Conservation (phyloP, 345 rosid species). For the Rhizophora mangle region DNA sequence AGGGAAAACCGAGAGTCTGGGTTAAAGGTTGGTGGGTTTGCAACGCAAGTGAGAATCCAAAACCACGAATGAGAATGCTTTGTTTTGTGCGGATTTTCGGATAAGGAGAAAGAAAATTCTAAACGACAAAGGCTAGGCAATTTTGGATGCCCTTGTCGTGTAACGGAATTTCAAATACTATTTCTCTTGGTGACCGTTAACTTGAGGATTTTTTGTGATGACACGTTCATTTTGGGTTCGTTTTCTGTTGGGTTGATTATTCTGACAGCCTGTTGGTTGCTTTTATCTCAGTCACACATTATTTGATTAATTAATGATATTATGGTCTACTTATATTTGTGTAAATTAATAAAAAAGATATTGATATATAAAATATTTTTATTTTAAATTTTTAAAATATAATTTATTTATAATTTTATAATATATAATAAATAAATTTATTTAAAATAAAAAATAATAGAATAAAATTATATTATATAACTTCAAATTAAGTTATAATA, state of each 20-base stretch:
- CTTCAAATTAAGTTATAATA: too few species aligned
- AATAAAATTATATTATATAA: too few species aligned
- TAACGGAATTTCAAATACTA: not conserved
- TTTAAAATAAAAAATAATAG: too few species aligned
- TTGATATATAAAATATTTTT: too few species aligned
- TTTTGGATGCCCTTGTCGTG: slow-evolving; percentile 21
- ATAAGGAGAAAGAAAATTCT: slow-evolving; percentile 20
- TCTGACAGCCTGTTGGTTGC: slow-evolving; percentile 8
- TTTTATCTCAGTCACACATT: not conserved
- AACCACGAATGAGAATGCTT: too few species aligned
- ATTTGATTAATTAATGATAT: not conserved
- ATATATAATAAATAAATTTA: too few species aligned
- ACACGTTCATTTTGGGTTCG: not conserved
- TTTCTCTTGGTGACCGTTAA: slow-evolving; percentile 18
- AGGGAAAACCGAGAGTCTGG: slow-evolving; percentile 17
- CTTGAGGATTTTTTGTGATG: slow-evolving; percentile 12
- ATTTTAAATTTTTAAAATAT: too few species aligned
- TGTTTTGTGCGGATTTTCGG: slow-evolving; percentile 11
- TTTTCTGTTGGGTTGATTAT: not conserved
- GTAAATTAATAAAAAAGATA: not conserved
- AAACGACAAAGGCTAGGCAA: slow-evolving; percentile 2
- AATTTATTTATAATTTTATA: too few species aligned
- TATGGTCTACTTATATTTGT: not conserved
- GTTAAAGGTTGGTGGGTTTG: not conserved
- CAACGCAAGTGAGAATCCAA: too few species aligned